phyloP scores from a whole-genome alignment of 2,329 filamentous ascomycete genomes.

The Pseudocercospora ulei region DNA sequence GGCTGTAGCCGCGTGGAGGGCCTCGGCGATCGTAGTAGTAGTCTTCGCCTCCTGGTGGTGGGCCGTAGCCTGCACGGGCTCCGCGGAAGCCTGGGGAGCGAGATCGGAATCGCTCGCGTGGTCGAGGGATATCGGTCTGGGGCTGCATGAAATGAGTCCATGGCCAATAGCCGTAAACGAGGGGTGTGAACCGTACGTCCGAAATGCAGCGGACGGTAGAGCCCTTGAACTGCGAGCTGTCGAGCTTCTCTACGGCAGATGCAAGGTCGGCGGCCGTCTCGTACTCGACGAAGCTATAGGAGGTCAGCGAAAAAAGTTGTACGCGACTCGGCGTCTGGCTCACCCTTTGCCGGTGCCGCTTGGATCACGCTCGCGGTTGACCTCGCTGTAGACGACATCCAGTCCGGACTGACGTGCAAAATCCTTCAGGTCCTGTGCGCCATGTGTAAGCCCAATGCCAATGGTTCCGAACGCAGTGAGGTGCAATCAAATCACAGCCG shows the following conservation, averaged over 20 bases:
- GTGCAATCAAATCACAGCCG: constrained; percentile 22
- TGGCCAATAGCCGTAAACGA: constrained; percentile 1
- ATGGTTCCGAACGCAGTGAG: constrained; percentile 10
- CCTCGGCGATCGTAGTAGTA: constrained; percentile 71
- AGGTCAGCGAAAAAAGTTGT: constrained; percentile 4
- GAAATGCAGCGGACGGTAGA: constrained; percentile 73
- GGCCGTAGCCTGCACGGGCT: constrained; percentile 45
- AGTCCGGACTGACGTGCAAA: constrained; percentile 94
- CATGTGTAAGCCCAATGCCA: constrained; percentile 23
- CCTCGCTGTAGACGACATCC: constrained; percentile 97
- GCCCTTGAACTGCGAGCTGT: constrained; percentile 87
- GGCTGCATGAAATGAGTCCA: constrained; percentile 44
- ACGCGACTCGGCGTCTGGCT: too few species aligned
- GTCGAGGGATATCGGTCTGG: constrained; percentile 59
- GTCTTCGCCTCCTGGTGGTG: constrained; percentile 58
- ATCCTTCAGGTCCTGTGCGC: constrained; percentile 92
- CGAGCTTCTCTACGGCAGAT: constrained; percentile 87
- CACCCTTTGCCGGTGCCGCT: constrained; percentile 57
- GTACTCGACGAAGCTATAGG: constrained; percentile 71
- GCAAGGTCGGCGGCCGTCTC: constrained; percentile 84
- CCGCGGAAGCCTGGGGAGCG: constrained; percentile 63
- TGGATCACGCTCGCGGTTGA: constrained; percentile 79
- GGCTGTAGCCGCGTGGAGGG: constrained; percentile 72
- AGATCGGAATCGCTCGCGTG: constrained; percentile 57
- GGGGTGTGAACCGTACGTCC: constrained; percentile 52